Base-by-base conservation (phyloP, 192 early-diverging fungal genomes). In the Lobosporangium transversale region DNA sequence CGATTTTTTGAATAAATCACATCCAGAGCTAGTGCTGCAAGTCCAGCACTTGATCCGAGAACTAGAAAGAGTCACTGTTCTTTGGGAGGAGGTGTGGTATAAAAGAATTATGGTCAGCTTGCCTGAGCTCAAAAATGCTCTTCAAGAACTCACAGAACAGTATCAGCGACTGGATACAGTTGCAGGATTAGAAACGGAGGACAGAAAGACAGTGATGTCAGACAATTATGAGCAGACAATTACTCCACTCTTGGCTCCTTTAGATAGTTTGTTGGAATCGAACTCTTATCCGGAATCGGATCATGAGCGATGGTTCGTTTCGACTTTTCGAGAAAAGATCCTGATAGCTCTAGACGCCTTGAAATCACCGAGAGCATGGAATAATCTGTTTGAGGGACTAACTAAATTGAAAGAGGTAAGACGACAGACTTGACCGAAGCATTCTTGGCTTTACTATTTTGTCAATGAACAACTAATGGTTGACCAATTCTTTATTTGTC, bases 21-120 rank as follows among this genome's bases (percentile, higher is more conserved):
- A 89, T 29, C 67, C 70, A n/a, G 61, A 60, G 9, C 45, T 88
- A 11, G 71, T 93, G 21, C 51, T 75, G 0, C 87, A 91, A 50
- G 84, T 88, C 0, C 70, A 78, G 26, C 70, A 68, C 18, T 76
- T 89, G 63, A 86, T 92, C 18, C 78, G 80, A 15, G 90, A 91
- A 58, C 68, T 94, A 21, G 85, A 90, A 43, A 78, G 85, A 27
- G 73, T 93, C 0, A 91, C 94, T 0, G 91, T 95, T 24, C 64
- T 95, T 3, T 93, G 93, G 89, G 93, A 94, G 62, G 94, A 95
- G 78, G 80, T 79, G 18, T 94, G 92, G 92, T 71, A 88, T n/a
- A 86, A 93, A 55, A 84, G 81, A 66, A 85, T 95, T 24, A 78
- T 81, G 10, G 70, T 83, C 11, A 61, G 66, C 12, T 81, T 90